phyloP scores from a whole-genome alignment of 257 asterid species.

The Rauvolfia tetraphylla region DNA sequence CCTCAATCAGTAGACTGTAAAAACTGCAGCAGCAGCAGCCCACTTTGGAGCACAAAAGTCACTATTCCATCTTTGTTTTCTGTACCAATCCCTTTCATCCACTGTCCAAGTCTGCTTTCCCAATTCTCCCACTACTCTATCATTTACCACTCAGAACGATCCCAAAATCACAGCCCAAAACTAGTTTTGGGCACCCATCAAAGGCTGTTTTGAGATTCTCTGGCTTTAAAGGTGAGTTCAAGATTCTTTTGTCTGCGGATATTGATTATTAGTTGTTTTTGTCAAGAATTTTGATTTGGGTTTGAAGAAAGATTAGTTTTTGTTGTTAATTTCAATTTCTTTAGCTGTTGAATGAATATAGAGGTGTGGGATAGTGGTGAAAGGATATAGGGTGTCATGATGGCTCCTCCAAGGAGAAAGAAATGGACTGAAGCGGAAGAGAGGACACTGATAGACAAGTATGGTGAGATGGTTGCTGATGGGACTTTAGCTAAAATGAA shows the following conservation, averaged over 20 bases:
- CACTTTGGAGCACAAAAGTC: slow-evolving; percentile 6
- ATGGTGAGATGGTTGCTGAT: slow-evolving; percentile 70
- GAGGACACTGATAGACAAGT: slow-evolving; percentile 84
- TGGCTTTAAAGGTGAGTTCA: slow-evolving; percentile 19
- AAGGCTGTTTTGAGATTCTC: not conserved
- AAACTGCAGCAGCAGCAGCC: not conserved
- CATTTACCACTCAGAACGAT: not conserved
- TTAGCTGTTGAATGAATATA: slow-evolving; percentile 8
- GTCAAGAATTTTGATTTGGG: slow-evolving; percentile 3
- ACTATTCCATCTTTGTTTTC: slow-evolving; percentile 7
- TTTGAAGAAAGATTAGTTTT: not conserved
- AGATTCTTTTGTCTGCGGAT: not conserved
- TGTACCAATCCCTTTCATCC: slow-evolving; percentile 2
- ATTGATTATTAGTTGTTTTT: not conserved
- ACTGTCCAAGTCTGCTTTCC: not conserved
- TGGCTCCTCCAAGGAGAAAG: slow-evolving; percentile 90
- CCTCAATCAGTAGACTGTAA: not conserved
- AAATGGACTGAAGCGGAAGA: slow-evolving; percentile 99
- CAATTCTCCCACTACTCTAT: not conserved
- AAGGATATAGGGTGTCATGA: slow-evolving; percentile 31
- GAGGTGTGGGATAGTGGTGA: not conserved
- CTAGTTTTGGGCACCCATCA: not conserved
- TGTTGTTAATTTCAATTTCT: not conserved
- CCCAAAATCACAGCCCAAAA: not conserved
- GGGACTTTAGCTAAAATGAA: slow-evolving; percentile 87